Evolutionary conservation across 176 grass and related monocot species (phyloP).

Genomic region (Oryza brachyantha): DNA sequence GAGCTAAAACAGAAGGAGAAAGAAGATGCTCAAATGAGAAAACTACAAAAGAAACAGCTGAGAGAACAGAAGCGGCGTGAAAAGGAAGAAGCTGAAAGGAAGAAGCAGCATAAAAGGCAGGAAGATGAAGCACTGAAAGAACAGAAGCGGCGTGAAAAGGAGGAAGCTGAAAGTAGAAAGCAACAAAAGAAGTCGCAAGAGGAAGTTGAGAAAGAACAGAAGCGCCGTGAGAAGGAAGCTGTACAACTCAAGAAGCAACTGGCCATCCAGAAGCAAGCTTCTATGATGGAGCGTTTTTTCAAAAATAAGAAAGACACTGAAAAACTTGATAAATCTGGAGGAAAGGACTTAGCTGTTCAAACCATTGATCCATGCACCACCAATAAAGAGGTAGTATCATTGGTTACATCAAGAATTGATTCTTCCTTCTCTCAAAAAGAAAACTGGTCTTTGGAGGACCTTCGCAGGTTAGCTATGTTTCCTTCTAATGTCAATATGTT

Average conservation of each 20-base stretch:
- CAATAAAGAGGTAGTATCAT: constrained; percentile 33
- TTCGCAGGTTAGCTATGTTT: constrained; percentile 59
- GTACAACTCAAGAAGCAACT: constrained; percentile 66
- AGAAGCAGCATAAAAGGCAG: constrained; percentile 67
- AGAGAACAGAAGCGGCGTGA: constrained; percentile 67
- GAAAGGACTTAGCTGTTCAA: constrained; percentile 21
- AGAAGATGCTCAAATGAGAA: constrained; percentile 59
- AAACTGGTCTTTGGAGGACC: constrained; percentile 46
- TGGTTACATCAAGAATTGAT: constrained; percentile 79
- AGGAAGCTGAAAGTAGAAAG: constrained; percentile 77
- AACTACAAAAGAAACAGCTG: constrained; percentile 50
- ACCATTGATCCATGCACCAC: constrained; percentile 17
- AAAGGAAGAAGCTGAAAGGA: constrained; percentile 65
- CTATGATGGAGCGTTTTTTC: constrained; percentile 86
- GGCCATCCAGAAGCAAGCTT: constrained; percentile 78
- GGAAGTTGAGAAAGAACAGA: constrained; percentile 75
- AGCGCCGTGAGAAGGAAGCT: constrained; percentile 79
- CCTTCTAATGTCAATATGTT: constrained; percentile 13
- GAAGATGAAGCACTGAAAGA: constrained; percentile 83
- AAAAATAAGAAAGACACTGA: constrained; percentile 62
- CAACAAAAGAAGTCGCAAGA: constrained; percentile 81
- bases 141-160: constrained; percentile 77
- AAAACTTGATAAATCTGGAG: constrained; percentile 42
- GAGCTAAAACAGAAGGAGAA: constrained; percentile 64
- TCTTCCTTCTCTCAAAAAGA: constrained; percentile 55